Base-by-base conservation (phyloP, 257 asterid species). In the Ligustrum vulgare region DNA sequence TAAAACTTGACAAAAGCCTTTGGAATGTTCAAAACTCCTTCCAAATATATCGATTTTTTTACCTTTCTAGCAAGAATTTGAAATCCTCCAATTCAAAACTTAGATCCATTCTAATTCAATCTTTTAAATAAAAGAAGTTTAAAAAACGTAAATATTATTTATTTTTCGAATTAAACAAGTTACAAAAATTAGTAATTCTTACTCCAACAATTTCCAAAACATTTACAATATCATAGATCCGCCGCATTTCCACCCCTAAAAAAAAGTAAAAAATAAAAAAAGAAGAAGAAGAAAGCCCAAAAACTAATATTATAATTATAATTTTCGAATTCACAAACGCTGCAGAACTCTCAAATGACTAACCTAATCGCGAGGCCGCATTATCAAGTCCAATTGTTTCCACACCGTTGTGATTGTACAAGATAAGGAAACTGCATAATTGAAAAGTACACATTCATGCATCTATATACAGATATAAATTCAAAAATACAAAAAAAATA, bases 181-280 rank as follows among this genome's bases (percentile, higher is more conserved):
- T n/a, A n/a, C n/a, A n/a, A n/a, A 28, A 28, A 28, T 75, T 39
- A 16, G 71, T 70, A 84, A 76, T 75, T 72, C 97, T 87, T 90
- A 95, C 98, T 23, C 99, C 99, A 78, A 95, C 89, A 37, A 98
- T 95, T 78, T 95, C 97, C 88, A 91, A 74, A 60, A 95, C 97
- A 84, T 91, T 93, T 32, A 95, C 99, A 3, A 95, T 95, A 67
- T 93, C 99, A 76, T 95, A 95, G 93, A 95, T 95, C 88, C 97
- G 94, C 88, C 98, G 77, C 87, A 98, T 91, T 70, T 95, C 99
- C 58, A 95, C 99, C 63, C 98, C 96, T 94, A 77, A 25, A 16
- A 22, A 16, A 22, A 13, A 73, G 23, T 69, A 32, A 36, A 51
- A 23, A 76, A 33, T 43, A 1, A 28, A 67, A 5, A 25, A 3